Conservation (phyloP, 192 early-diverging fungal species). For the Spizellomyces sp. region DNA sequence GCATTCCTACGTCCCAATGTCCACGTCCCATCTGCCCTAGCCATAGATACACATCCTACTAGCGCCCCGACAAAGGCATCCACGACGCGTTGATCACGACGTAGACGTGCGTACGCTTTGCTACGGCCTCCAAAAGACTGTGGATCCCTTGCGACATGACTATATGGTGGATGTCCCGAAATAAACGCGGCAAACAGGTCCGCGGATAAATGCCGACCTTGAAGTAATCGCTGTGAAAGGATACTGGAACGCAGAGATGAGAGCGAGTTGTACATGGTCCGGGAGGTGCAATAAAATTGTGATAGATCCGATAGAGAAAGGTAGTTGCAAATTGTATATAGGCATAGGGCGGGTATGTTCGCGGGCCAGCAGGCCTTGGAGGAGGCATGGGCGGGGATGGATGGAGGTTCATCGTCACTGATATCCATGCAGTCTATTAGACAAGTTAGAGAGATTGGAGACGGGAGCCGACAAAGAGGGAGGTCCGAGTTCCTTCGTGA, state of each 20-base stretch:
- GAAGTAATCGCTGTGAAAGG: background rate
- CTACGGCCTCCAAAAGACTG: background rate
- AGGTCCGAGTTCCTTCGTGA: too few relatives aligned
- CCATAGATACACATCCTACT: background rate
- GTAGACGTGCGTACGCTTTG: background rate
- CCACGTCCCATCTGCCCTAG: background rate
- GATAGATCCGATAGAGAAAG: conserved; percentile 1
- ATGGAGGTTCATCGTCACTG: background rate
- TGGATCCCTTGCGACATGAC: background rate
- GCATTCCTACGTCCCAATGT: background rate
- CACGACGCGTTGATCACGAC: background rate
- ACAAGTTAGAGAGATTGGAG: too few relatives aligned
- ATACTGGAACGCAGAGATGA: background rate
- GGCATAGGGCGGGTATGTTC: background rate
- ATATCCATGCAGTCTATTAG: too few relatives aligned
- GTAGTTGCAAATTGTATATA: background rate
- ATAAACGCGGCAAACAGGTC: background rate
- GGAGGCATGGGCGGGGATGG: background rate
- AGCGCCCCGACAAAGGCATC: conserved; percentile 4
- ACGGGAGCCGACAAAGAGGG: too few relatives aligned
- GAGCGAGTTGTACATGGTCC: background rate
- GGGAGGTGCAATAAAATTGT: background rate
- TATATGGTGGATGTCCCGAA: background rate
- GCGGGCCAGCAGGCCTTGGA: background rate
- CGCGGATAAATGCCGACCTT: conserved; percentile 3